These are phyloP conservation scores for Stagonosporopsis cucurbitacearum DNA, from an alignment of 2,329 filamentous ascomycete genomes.

Conservation along the genomic window DNA sequence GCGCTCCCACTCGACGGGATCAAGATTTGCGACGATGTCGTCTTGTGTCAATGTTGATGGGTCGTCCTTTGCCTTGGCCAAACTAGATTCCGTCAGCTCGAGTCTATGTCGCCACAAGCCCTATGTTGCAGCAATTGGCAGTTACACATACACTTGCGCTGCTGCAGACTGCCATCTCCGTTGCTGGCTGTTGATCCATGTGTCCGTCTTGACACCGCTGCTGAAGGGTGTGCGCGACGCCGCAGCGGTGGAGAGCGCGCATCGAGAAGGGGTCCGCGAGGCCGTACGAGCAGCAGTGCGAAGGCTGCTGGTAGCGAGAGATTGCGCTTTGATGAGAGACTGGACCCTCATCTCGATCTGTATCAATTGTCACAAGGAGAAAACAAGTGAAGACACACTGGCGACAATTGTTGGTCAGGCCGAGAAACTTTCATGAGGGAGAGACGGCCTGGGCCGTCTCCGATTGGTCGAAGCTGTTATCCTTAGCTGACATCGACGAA, in stretches of 20 bases:
- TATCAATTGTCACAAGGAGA: constrained; percentile 17
- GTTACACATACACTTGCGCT: constrained; percentile 46
- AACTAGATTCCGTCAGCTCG: constrained; percentile 36
- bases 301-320: constrained; percentile 39
- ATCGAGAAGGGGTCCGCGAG: constrained; percentile 37
- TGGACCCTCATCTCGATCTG: constrained; percentile 44
- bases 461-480: constrained; percentile 5
- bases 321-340: constrained; percentile 43
- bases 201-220: constrained; percentile 38
- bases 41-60: constrained; percentile 65
- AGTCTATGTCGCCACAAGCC: constrained; percentile 11
- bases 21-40: constrained; percentile 79
- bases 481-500: constrained; percentile 27
- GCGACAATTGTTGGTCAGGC: constrained; percentile 32
- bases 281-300: constrained; percentile 36
- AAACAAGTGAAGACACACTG: constrained; percentile 33
- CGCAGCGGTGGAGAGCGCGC: constrained; percentile 43
- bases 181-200: constrained; percentile 41
- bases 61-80: constrained; percentile 63
- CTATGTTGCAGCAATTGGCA: not conserved
- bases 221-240: constrained; percentile 35
- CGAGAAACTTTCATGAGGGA: constrained; percentile 8
- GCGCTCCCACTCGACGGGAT: constrained; percentile 77
- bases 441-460: not conserved
- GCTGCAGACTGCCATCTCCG: constrained; percentile 48